Base-by-base conservation (phyloP, 176 grass and related monocot species). In the Aegilops tauschii region DNA sequence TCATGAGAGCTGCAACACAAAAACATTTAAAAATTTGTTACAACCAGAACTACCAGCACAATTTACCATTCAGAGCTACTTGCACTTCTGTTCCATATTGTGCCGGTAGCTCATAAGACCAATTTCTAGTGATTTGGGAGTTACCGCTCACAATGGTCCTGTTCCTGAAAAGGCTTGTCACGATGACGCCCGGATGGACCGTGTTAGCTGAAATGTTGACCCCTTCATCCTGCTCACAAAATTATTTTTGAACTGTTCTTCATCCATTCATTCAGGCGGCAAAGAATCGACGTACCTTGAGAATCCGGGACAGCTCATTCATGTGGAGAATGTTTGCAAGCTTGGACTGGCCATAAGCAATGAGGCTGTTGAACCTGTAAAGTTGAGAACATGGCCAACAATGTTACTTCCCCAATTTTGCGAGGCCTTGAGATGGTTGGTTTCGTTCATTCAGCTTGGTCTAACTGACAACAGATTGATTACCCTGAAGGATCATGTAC, bases 281-380 rank as follows among this genome's bases (percentile, higher is more conserved):
- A 34, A 63, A 68, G 3, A 62, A 12, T 5, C 0, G 5, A 2
- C 49, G 49, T 52, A 93, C 93, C 93, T 92, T 92, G 47, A 98
- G 81, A 70, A 76, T 77, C 78, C 85, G 84, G 10, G 93, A 87
- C 69, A 98, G 78, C 37, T 95, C 95, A 76, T 84, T 92, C 5
- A 91, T 77, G 78, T 98, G 91, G 70, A 98, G 83, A 89, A 95
- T 98, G 64, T 98, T 98, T 50, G 91, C 85, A 89, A 98, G 91
- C 88, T 95, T 98, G 61, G 96, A 95, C 65, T 95, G 90, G 32
- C 90, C 90, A 21, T 98, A 94, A 69, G 91, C 96, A 80, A 87
- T 65, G 52, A 86, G 75, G 72, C 52, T 87, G 18, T 44, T 86
- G 29, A 92, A 92, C 66, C 96, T 98, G 86, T 68, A 61, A 86